Evolutionary conservation across 257 asterid species (phyloP), one percentile per base, ranked within the genome.

Genomic region (Avicennia marina): DNA sequence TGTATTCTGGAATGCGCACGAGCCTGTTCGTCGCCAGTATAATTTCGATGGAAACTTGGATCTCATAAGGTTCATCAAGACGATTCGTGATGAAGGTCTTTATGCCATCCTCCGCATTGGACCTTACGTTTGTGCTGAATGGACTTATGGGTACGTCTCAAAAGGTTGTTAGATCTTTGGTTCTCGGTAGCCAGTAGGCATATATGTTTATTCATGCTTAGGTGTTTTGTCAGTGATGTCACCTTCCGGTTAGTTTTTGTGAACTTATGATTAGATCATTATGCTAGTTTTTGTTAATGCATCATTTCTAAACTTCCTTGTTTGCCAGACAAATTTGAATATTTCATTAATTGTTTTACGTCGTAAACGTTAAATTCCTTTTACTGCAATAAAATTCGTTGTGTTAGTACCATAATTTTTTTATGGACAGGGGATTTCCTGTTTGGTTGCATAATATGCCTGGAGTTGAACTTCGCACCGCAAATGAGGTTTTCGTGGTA

Each of bases 71-170:
- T 89, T 89, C 58, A 29, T 89, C 22, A 81, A 89, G 63, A 75
- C 87, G 0, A 46, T 85, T 22, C 86, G 74, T 17, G 65, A 67
- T 2, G 78, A 62, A 22, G 96, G 95, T 1, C 90, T 89, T 24
- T 79, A 65, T 17, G 72, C 75, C 9, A 72, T 88, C 38, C 88
- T 88, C 38, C 84, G 96, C 2, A 85, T 88, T 58, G 96, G 96
- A 44, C 96, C 96, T 0, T 88, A 88, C 48, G 87, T 72, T 62
- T 88, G 95, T 50, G 96, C 96, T 0, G 96, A 85, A 55, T 85
- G 96, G 95, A 89, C 81, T 51, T 89, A 69, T 24, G 96, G 96
- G 94, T 87, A 77, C 18, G 21, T 51, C 1, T 19, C 8, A 2
- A n/a, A n/a, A n/a, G n/a, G n/a, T n/a, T n/a, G n/a, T n/a, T n/a